Conservation (phyloP, 257 asterid species). For the Echium plantagineum region DNA sequence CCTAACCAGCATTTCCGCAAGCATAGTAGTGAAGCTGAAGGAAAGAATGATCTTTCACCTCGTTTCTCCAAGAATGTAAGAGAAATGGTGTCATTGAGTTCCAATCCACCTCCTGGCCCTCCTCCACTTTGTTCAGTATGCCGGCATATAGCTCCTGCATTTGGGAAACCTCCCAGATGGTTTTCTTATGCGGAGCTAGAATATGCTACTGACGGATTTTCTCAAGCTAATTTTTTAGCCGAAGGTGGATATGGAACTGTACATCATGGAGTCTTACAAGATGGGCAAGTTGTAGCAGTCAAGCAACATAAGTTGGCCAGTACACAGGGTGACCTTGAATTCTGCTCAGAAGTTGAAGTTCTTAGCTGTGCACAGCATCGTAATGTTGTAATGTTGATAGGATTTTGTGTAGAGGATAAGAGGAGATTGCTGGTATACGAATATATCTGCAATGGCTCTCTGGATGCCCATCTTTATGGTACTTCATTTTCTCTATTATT, state of each 20-base stretch:
- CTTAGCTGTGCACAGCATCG: constrained; percentile 95
- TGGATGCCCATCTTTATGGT: constrained; percentile 86
- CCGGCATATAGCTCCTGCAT: constrained; percentile 57
- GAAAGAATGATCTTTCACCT: constrained; percentile 10
- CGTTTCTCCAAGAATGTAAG: constrained; percentile 37
- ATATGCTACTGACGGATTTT: constrained; percentile 60
- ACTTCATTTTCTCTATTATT: constrained; percentile 2
- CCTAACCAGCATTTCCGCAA: constrained; percentile 14
- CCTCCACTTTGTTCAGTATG: constrained; percentile 89
- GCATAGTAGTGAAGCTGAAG: constrained; percentile 12
- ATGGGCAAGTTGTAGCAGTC: constrained; percentile 71
- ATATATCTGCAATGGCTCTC: constrained; percentile 77
- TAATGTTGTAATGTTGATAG: constrained; percentile 81
- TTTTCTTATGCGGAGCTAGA: constrained; percentile 65
- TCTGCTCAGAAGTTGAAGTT: constrained; percentile 82
- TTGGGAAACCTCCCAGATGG: constrained; percentile 62
- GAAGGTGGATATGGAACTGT: constrained; percentile 95
- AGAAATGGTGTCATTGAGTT: constrained; percentile 34
- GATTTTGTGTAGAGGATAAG: constrained; percentile 71
- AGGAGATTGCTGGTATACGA: constrained; percentile 72
- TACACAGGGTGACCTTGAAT: constrained; percentile 78
- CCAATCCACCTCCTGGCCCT: constrained; percentile 41
- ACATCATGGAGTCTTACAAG: constrained; percentile 58
- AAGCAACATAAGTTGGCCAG: constrained; percentile 74
- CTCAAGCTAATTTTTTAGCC: constrained; percentile 63